Conservation (phyloP, 2,329 filamentous ascomycete genomes). For the Pseudohalonectria lignicola region DNA sequence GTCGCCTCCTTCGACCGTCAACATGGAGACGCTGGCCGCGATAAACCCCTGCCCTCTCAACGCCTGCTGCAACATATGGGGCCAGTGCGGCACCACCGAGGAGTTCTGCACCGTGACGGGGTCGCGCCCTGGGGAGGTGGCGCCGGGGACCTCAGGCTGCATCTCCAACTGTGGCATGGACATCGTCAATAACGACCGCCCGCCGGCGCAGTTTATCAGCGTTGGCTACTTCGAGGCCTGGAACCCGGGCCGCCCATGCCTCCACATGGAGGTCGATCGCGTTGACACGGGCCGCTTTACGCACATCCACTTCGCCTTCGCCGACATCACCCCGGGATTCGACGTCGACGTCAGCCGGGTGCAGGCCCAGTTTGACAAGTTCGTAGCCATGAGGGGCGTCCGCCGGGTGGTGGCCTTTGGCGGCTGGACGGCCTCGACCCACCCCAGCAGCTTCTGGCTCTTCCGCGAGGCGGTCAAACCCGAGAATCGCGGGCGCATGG, state of each 20-base stretch:
- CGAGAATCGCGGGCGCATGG: constrained; percentile 5
- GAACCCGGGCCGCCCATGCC: constrained; percentile 17
- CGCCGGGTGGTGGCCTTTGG: constrained; percentile 30
- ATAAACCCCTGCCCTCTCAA: constrained; percentile 7
- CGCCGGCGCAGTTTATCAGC: not conserved
- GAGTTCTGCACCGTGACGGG: constrained; percentile 21
- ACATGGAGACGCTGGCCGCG: constrained; percentile 6
- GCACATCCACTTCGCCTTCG: constrained; percentile 22
- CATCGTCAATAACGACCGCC: constrained; percentile 11
- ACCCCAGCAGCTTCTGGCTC: constrained; percentile 21
- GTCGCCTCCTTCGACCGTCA: constrained; percentile 8
- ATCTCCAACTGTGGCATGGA: constrained; percentile 28
- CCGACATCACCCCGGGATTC: constrained; percentile 9
- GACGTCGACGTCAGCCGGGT: constrained; percentile 9
- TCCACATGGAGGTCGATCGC: constrained; percentile 13
- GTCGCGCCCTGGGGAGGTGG: constrained; percentile 24
- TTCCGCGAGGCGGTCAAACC: constrained; percentile 16
- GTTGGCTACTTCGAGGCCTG: constrained; percentile 26
- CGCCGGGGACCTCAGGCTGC: constrained; percentile 20
- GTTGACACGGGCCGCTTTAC: constrained; percentile 13
- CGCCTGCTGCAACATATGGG: not conserved
- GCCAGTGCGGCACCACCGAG: constrained; percentile 12
- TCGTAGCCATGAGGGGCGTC: constrained; percentile 17
- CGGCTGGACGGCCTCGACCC: constrained; percentile 30
- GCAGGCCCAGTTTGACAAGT: constrained; percentile 16